These are phyloP conservation scores for Lactarius trivialis DNA, from an alignment of 768 basidiomycete species.

Conservation along the genomic window DNA sequence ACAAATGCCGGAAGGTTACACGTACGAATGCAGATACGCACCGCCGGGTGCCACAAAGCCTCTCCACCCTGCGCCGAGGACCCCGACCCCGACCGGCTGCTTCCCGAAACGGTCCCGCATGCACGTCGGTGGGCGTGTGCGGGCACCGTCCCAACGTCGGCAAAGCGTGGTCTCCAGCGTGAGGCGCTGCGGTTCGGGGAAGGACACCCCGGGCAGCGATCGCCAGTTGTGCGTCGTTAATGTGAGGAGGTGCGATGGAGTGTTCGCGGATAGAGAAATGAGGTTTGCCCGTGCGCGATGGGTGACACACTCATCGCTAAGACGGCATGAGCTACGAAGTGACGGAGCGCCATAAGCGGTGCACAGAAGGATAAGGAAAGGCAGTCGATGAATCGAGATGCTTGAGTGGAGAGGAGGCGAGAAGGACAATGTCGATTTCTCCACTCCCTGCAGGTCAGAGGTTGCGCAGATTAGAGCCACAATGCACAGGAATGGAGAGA, in stretches of 20 bases:
- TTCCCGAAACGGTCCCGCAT: no score
- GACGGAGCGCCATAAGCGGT: slow-evolving; percentile 55
- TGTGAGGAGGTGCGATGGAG: slow-evolving; percentile 53
- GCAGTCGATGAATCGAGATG: slow-evolving; percentile 52
- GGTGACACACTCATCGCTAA: slow-evolving; percentile 54
- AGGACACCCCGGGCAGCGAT: slow-evolving; percentile 40
- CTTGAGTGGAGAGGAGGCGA: slow-evolving; percentile 43
- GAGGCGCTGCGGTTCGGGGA: slow-evolving; percentile 56
- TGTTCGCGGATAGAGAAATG: slow-evolving; percentile 56
- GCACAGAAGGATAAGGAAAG: slow-evolving; percentile 52
- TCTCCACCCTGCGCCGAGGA: not conserved
- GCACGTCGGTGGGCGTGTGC: slow-evolving; percentile 32
- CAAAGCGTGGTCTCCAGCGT: slow-evolving; percentile 61
- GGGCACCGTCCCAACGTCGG: slow-evolving; percentile 40
- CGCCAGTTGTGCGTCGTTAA: slow-evolving; percentile 40
- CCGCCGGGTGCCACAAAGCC: not conserved
- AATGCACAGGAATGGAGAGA: no score
- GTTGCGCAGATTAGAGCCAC: no score
- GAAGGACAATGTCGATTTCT: slow-evolving; percentile 20
- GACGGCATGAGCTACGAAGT: slow-evolving; percentile 69
- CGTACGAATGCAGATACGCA: not conserved
- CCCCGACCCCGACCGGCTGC: slow-evolving; percentile 67
- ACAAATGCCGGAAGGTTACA: not conserved
- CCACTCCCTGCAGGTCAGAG: slow-evolving; percentile 11
- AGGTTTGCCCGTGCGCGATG: slow-evolving; percentile 48